These are phyloP conservation scores for Crucihimalaya himalaica DNA, from an alignment of 345 rosid species.

Conservation along the genomic window DNA sequence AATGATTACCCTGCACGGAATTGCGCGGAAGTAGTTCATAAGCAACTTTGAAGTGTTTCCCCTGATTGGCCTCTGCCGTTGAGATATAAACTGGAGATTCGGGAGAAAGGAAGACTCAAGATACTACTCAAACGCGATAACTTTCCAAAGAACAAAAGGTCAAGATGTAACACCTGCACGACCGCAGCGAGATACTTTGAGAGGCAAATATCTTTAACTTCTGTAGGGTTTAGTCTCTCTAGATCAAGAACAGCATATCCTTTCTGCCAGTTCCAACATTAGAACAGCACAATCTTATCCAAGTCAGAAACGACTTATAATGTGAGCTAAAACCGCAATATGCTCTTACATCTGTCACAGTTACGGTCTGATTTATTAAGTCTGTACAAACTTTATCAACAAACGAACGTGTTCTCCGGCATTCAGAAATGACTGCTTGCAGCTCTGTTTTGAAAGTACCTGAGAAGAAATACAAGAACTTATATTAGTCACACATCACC, in stretches of 20 bases:
- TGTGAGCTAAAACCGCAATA: slow-evolving; percentile 9
- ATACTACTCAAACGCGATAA: slow-evolving; percentile 6
- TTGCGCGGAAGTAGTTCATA: slow-evolving; percentile 58
- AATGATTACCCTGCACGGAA: slow-evolving; percentile 76
- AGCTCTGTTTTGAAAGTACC: slow-evolving; percentile 68
- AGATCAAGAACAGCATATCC: slow-evolving; percentile 80
- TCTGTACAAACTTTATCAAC: slow-evolving; percentile 59
- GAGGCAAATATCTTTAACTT: slow-evolving; percentile 59
- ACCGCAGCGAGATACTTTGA: slow-evolving; percentile 64
- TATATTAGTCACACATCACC: not conserved
- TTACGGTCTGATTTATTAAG: slow-evolving; percentile 57
- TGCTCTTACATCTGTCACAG: slow-evolving; percentile 60
- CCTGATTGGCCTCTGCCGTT: slow-evolving; percentile 80
- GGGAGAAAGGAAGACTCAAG: slow-evolving; percentile 24
- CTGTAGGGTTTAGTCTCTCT: slow-evolving; percentile 57
- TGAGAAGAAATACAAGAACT: slow-evolving; percentile 36
- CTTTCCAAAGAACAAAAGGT: not conserved
- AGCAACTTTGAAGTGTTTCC: slow-evolving; percentile 76
- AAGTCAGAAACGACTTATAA: slow-evolving; percentile 10
- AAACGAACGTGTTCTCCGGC: slow-evolving; percentile 64
- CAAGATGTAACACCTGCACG: slow-evolving; percentile 61
- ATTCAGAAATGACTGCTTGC: slow-evolving; percentile 64
- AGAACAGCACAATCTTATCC: slow-evolving; percentile 11
- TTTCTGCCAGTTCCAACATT: slow-evolving; percentile 46
- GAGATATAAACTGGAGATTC: slow-evolving; percentile 73